phyloP scores from a whole-genome alignment of 2,329 filamentous ascomycete genomes.

The Fusarium marasasianum region DNA sequence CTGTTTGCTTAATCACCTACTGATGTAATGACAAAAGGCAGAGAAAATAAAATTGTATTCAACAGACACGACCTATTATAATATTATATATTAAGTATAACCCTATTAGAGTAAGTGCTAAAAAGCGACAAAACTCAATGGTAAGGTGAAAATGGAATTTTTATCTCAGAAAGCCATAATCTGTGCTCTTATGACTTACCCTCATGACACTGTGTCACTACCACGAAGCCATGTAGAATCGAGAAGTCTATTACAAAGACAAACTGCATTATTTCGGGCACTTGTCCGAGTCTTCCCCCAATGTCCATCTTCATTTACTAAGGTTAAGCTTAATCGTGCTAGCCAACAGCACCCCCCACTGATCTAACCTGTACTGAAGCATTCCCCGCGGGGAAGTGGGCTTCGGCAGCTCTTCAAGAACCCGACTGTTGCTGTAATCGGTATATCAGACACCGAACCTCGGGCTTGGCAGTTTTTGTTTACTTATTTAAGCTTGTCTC shows the following conservation, averaged over 20 bases:
- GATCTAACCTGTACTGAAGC: neutral
- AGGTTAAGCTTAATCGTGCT: slow-evolving; percentile 9
- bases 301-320: neutral
- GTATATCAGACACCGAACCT: slow-evolving; percentile 9
- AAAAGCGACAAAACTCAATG: no score
- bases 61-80: no score
- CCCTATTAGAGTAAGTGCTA: no score
- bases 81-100: no score
- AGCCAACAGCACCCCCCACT: neutral
- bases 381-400: slow-evolving; percentile 6
- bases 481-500: neutral
- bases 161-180: no score
- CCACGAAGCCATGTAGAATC: accelerated
- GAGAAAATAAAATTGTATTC: no score
- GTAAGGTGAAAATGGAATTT: no score
- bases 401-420: neutral
- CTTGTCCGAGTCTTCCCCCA: neutral
- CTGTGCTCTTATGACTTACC: accelerated
- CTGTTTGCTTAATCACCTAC: no score
- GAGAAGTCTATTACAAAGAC: accelerated
- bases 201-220: accelerated
- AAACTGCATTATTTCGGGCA: accelerated
- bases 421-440: neutral
- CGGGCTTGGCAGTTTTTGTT: slow-evolving; percentile 5
- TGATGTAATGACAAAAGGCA: no score